A percentile compares a stretch with the other conserved stretches of the same genome.
phyloP scores from a whole-genome alignment of 2,329 filamentous ascomycete species.

The Neofusicoccum ribis region DNA sequence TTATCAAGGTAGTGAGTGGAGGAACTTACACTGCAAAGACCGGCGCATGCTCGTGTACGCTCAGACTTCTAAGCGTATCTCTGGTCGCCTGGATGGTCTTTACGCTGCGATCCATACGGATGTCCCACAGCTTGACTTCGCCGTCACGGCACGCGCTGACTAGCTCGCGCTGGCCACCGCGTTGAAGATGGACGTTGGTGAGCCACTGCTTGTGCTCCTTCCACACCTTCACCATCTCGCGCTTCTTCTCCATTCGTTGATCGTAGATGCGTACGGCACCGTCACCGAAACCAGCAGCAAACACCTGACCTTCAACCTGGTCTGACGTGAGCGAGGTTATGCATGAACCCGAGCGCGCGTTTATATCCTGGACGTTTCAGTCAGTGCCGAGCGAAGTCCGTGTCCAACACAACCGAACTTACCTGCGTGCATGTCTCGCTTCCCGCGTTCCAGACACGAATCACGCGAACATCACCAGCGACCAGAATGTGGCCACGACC shows the following conservation, averaged over 20 bases:
- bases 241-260: slow-evolving; percentile 76
- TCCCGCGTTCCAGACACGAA: slow-evolving; percentile 93
- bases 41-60: slow-evolving; percentile 92
- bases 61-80: slow-evolving; percentile 79
- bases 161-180: slow-evolving; percentile 87
- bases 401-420: slow-evolving; percentile 28
- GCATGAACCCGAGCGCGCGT: slow-evolving; percentile 89
- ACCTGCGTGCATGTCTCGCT: slow-evolving; percentile 84
- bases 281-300: slow-evolving; percentile 94
- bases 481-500: slow-evolving; percentile 95
- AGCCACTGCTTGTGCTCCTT: slow-evolving; percentile 96
- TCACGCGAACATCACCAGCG: slow-evolving; percentile 91
- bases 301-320: slow-evolving; percentile 95
- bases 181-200: slow-evolving; percentile 93
- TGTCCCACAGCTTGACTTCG: slow-evolving; percentile 94
- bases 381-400: slow-evolving; percentile 2
- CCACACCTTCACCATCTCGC: slow-evolving; percentile 95
- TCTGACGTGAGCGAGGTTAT: slow-evolving; percentile 95
- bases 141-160: slow-evolving; percentile 89
- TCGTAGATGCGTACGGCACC: slow-evolving; percentile 94
- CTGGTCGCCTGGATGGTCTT: slow-evolving; percentile 73
- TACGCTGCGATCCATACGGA: slow-evolving; percentile 78
- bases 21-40: slow-evolving; percentile 85
- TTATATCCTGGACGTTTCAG: slow-evolving; percentile 66
- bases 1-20: neutral